Conservation (phyloP, 1,284 basidiomycete species). For the Microbotryomycetes sp. region DNA sequence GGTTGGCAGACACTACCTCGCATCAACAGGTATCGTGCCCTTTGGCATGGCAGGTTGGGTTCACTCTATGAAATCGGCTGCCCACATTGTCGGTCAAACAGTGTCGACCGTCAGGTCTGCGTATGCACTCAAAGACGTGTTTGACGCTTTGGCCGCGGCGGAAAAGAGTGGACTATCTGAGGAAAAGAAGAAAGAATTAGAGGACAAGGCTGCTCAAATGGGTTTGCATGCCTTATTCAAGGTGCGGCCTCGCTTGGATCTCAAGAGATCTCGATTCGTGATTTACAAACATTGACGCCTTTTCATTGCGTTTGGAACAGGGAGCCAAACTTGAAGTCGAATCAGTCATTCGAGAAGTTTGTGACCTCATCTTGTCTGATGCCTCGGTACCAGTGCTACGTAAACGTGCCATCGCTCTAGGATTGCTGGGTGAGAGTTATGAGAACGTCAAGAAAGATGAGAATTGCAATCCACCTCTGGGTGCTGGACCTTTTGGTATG, state of each 20-base stretch:
- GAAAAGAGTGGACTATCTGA: conserved; percentile 79
- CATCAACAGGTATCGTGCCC: conserved; percentile 67
- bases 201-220: conserved; percentile 95
- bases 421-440: conserved; percentile 70
- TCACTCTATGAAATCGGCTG: conserved; percentile 88
- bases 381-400: conserved; percentile 54
- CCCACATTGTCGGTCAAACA: conserved; percentile 56
- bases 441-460: conserved; percentile 62
- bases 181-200: conserved; percentile 81
- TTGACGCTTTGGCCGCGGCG: conserved; percentile 88
- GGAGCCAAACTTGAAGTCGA: conserved; percentile 94
- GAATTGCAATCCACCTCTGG: conserved; percentile 5
- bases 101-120: conserved; percentile 82
- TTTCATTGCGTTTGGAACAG: conserved; percentile 43
- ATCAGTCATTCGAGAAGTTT: conserved; percentile 85
- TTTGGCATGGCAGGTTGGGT: conserved; percentile 80
- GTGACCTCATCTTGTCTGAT: conserved; percentile 68
- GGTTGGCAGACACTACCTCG: conserved; percentile 55
- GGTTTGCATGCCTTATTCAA: conserved; percentile 86
- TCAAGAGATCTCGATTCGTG: background rate
- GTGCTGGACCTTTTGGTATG: background rate
- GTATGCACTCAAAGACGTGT: conserved; percentile 87
- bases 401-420: conserved; percentile 71
- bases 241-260: conserved; percentile 44
- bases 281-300: background rate